These are phyloP conservation scores for Bipolaris oryzae DNA, from an alignment of 2,329 filamentous ascomycete genomes.

Conservation along the genomic window DNA sequence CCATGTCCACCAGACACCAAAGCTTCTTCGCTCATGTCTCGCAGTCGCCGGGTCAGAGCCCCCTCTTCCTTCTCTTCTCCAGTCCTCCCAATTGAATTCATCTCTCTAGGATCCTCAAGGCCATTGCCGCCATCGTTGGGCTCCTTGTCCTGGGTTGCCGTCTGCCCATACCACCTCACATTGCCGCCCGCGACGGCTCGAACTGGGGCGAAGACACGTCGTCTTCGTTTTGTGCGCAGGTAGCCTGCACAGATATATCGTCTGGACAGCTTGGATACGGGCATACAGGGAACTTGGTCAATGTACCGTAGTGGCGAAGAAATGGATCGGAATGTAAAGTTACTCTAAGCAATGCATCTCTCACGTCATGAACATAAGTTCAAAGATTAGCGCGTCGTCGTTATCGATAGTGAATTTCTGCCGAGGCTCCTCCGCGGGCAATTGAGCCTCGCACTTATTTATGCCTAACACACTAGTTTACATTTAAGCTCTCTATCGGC, in stretches of 20 bases:
- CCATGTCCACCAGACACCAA: slow-evolving; percentile 61
- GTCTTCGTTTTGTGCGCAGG: slow-evolving; percentile 42
- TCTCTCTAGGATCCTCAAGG: slow-evolving; percentile 19
- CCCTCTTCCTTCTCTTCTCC: slow-evolving; percentile 49
- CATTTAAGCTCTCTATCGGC: no score
- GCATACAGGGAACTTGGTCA: slow-evolving; percentile 35
- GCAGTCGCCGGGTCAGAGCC: slow-evolving; percentile 63
- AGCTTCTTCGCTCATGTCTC: slow-evolving; percentile 65
- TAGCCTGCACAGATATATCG: slow-evolving; percentile 49
- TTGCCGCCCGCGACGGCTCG: slow-evolving; percentile 11
- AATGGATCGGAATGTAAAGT: not conserved
- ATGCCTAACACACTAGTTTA: not conserved
- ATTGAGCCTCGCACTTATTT: not conserved
- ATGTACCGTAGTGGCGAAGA: slow-evolving; percentile 3
- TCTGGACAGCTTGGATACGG: slow-evolving; percentile 24
- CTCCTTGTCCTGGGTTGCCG: slow-evolving; percentile 24
- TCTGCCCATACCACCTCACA: slow-evolving; percentile 32
- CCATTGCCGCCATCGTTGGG: slow-evolving; percentile 16
- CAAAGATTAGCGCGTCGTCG: slow-evolving; percentile 6
- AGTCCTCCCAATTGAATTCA: not conserved
- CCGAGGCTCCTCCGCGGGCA: not conserved
- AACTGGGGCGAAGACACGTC: slow-evolving; percentile 12
- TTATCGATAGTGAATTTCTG: slow-evolving; percentile 13
- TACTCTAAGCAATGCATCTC: slow-evolving; percentile 1
- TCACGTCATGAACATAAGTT: slow-evolving; percentile 21